Evolutionary conservation across 805 yeast genomes (phyloP), one percentile per base, ranked within the genome.

Genomic region (Torulaspora franciscae): DNA sequence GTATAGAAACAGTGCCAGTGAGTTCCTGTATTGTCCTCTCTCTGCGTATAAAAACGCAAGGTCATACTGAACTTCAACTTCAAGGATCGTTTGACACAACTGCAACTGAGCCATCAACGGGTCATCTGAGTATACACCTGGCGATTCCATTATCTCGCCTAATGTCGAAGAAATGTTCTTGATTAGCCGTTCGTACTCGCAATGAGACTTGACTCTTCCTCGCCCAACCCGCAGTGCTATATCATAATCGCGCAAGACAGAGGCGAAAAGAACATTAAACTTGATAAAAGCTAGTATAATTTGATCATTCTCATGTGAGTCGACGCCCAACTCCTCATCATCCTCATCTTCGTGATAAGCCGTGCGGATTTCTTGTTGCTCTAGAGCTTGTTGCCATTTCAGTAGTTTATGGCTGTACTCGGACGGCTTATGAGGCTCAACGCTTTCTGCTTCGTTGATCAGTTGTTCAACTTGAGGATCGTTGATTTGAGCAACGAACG

Each of bases 71-170:
- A 48, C 48, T 32, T 59, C 42, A 4, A 55, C 29, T 33, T 54
- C 50, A 45, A 50, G 62, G 46, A 56, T 60, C 9, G 42, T 23
- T 28, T 50, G 55, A 11, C 50, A 36, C n/a, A 61, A 42, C 17
- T 58, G 61, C 35, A 64, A 38, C 35, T 57, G 57, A n/a, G 50
- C 66, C 49, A 69, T 62, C 43, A 91, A 71, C 17, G 75, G 81
- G 42, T 85, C 93, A 60, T 88, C 95, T 42, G 86, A 85, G 58
- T 84, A 80, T 14, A 91, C 95, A 72, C 98, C 98, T 0, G 97
- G 96, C 41, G 93, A 73, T 48, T 88, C 95, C 57, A 76, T 71
- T 37, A 88, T 66, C 52, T 82, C 83, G 3, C 65, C 66, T 28
- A 83, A 61, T 13, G 84, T 79, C 37, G 72, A 67, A 9, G 73